phyloP scores from a whole-genome alignment of 2,329 filamentous ascomycete species.

The Aspergillus amoenus region DNA sequence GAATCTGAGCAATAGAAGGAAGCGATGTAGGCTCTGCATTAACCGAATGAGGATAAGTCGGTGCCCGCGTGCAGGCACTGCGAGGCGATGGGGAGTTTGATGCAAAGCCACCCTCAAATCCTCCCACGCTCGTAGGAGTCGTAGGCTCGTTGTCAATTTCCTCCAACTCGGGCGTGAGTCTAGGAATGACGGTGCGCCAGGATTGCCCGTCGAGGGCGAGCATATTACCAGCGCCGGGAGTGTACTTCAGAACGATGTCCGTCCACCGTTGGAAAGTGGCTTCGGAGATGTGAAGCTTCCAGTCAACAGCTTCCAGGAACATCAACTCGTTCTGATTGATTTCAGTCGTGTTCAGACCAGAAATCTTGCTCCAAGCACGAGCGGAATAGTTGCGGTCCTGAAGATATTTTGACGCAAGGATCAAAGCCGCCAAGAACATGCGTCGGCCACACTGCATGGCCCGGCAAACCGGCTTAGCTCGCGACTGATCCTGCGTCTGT shows the following conservation, averaged over 20 bases:
- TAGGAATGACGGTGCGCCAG: constrained; percentile 52
- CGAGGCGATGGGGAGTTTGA: constrained; percentile 34
- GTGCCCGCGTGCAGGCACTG: constrained; percentile 11
- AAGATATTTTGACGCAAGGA: constrained; percentile 94
- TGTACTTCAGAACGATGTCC: constrained; percentile 83
- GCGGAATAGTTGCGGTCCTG: constrained; percentile 98
- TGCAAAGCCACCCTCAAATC: constrained; percentile 25
- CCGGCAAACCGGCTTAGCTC: constrained; percentile 69
- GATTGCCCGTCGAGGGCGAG: constrained; percentile 35
- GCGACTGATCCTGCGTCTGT: constrained; percentile 81
- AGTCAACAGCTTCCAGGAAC: constrained; percentile 85
- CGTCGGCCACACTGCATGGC: constrained; percentile 92
- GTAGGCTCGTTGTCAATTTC: constrained; percentile 41
- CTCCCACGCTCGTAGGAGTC: constrained; percentile 27
- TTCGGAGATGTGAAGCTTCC: constrained; percentile 92
- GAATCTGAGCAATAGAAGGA: constrained; percentile 32
- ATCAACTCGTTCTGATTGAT: constrained; percentile 97
- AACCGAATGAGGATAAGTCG: constrained; percentile 9
- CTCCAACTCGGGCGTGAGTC: constrained; percentile 59
- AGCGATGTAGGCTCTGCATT: constrained; percentile 35
- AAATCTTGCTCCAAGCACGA: constrained; percentile 98
- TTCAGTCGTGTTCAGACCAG: constrained; percentile 85
- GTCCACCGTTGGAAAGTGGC: constrained; percentile 89
- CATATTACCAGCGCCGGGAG: constrained; percentile 55
- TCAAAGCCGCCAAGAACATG: constrained; percentile 94